Percentiles rank a stretch among this genome's conserved stretches.
These are phyloP conservation scores for Saccharata proteae DNA, from an alignment of 2,329 filamentous ascomycete species.

Conservation along the genomic window DNA sequence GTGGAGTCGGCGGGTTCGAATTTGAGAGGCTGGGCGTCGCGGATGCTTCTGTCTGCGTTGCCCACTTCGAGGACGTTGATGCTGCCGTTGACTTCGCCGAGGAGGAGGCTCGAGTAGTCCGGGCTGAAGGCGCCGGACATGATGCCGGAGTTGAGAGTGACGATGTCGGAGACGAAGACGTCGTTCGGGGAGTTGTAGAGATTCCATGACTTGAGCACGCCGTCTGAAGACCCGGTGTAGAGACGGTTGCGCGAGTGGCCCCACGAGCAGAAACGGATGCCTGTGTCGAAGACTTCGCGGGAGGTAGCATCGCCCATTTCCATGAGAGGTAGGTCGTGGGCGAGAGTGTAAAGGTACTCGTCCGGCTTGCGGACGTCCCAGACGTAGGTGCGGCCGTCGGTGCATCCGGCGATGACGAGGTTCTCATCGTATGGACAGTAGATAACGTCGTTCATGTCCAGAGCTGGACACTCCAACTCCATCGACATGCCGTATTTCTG, in stretches of 20 bases:
- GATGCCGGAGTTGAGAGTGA: slow-evolving; percentile 38
- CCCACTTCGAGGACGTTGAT: slow-evolving; percentile 40
- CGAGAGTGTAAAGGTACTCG: slow-evolving; percentile 35
- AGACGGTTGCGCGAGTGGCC: slow-evolving; percentile 38
- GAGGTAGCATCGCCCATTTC: slow-evolving; percentile 31
- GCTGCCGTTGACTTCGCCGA: slow-evolving; percentile 46
- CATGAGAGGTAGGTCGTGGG: slow-evolving; percentile 39
- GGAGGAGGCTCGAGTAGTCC: slow-evolving; percentile 42
- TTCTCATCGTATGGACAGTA: slow-evolving; percentile 34
- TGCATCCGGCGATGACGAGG: slow-evolving; percentile 47
- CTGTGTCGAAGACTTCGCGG: slow-evolving; percentile 43
- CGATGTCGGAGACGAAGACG: slow-evolving; percentile 39
- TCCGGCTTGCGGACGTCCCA: slow-evolving; percentile 44
- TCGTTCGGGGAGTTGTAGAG: slow-evolving; percentile 40
- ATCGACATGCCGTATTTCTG: slow-evolving; percentile 19
- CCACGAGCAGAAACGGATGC: slow-evolving; percentile 47
- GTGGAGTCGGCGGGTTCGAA: slow-evolving; percentile 10
- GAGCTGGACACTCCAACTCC: slow-evolving; percentile 44
- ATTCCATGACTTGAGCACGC: slow-evolving; percentile 48
- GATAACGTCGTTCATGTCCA: slow-evolving; percentile 48
- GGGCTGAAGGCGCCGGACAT: slow-evolving; percentile 46
- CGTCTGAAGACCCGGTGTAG: slow-evolving; percentile 50
- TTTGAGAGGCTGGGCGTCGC: slow-evolving; percentile 18
- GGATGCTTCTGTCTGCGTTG: slow-evolving; percentile 18
- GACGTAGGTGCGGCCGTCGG: slow-evolving; percentile 46